Evolutionary conservation across 2,329 filamentous ascomycete species (phyloP), one percentile per base, ranked within the genome.

Genomic region (Tolypocladium album): DNA sequence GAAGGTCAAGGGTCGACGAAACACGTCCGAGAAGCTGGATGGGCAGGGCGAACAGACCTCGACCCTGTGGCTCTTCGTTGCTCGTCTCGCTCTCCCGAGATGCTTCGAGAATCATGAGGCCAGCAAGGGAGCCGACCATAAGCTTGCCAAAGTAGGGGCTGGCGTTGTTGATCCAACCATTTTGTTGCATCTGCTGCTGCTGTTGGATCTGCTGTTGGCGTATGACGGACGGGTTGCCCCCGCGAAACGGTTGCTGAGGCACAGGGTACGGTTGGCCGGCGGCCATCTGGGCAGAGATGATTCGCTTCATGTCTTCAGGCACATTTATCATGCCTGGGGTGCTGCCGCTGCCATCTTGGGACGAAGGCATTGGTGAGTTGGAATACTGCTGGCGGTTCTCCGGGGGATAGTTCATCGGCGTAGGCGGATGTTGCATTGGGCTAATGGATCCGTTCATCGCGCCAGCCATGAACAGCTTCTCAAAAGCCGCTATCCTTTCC

Each of bases 111-210:
- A 97, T 82, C 92, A 97, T 96, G 22, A 97, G 79, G 17, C 91
- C 92, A 31, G 92, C 93, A 61, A 97, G 82, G 22, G 92, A 93
- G 50, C 93, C 93, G 6, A 97, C 86, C 90, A 97, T 94, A 65
- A 97, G 81, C 75, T 95, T 96, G 58, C 83, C 84, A 61, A 83
- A 81, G 62, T 85, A 87, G 1, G 81, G 82, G 15, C 74, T 77
- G 7, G 77, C 73, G 61, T 78, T 79, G 62, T 78, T 79, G 58
- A 77, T 78, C 83, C 84, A 87, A 42, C 79, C 75, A 59, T 75
- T 76, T 61, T 78, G 75, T 63, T 82, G 79, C 64, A 78, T 77
- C 58, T 77, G 74, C 57, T 76, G 76, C 38, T 78, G 77, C 62
- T 81, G 80, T 64, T 83, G 81, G 22, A 83, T 80, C 62, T 83